phyloP scores from a whole-genome alignment of 495 filamentous ascomycete species.

The Friedmanniomyces endolithicus region DNA sequence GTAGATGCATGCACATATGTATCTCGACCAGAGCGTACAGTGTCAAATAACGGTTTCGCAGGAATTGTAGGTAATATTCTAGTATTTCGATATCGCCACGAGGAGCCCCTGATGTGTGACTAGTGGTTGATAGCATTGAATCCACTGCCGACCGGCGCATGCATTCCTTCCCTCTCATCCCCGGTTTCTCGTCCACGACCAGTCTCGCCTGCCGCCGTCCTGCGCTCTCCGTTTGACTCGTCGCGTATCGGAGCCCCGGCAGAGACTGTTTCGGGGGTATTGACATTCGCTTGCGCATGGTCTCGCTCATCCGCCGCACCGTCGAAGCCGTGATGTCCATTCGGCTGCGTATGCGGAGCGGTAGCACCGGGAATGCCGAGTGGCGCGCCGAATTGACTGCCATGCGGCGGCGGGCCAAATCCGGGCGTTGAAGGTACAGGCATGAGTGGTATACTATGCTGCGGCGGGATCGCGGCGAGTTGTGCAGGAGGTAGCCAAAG shows the following conservation, averaged over 20 bases:
- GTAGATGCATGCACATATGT: too few species aligned
- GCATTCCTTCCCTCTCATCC: not conserved
- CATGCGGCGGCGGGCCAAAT: not conserved
- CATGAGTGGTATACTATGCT: not conserved
- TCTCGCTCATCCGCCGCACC: slow-evolving; percentile 1
- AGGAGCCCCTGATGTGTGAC: not conserved
- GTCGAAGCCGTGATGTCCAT: not conserved
- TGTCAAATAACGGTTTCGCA: too few species aligned
- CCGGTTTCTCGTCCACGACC: not conserved
- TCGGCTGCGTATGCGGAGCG: not conserved
- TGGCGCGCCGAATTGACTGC: slow-evolving; percentile 8
- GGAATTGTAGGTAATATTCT: too few species aligned
- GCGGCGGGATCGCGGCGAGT: not conserved
- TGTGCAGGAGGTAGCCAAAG: slow-evolving; percentile 1
- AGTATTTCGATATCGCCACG: too few species aligned
- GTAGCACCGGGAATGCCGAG: slow-evolving; percentile 2
- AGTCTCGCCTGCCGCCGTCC: not conserved
- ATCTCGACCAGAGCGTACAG: too few species aligned
- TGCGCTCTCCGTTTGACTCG: slow-evolving; percentile 24
- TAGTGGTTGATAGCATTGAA: slow-evolving; percentile 25
- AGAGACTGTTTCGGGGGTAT: slow-evolving; percentile 9
- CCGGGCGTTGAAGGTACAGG: not conserved
- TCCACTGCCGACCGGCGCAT: slow-evolving; percentile 7
- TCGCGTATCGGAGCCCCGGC: slow-evolving; percentile 15
- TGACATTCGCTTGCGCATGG: slow-evolving; percentile 4